Conservation (phyloP, 805 yeast species). For the Pichia heedii region DNA sequence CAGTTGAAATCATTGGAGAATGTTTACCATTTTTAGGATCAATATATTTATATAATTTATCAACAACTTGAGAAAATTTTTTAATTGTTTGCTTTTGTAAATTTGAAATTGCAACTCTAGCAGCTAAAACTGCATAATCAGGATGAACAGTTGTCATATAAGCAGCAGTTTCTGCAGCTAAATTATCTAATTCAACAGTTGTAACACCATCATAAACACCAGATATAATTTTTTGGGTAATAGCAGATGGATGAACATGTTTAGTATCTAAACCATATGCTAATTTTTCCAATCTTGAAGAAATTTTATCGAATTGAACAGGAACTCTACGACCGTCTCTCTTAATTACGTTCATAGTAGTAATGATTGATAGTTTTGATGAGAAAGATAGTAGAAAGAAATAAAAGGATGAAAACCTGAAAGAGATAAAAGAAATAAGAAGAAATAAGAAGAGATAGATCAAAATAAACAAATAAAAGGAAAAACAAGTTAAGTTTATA, state of each 20-base stretch:
- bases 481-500: too few species aligned
- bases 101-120: conserved; percentile 90
- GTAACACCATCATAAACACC: conserved; percentile 98
- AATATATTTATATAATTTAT: conserved; percentile 63
- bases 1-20: conserved; percentile 62
- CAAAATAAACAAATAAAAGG: neutral
- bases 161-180: conserved; percentile 94
- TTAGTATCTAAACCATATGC: conserved; percentile 89
- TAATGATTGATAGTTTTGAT: conserved; percentile 2
- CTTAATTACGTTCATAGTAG: conserved; percentile 71
- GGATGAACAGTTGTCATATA: conserved; percentile 97
- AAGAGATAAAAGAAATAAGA: neutral
- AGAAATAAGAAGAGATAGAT: too few species aligned
- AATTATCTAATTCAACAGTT: conserved; percentile 73
- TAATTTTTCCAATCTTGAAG: conserved; percentile 87
- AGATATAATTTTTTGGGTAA: conserved; percentile 89
- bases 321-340: conserved; percentile 95
- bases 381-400: neutral
- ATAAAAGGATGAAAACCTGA: neutral
- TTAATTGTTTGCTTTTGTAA: conserved; percentile 91
- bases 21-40: conserved; percentile 70
- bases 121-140: conserved; percentile 93
- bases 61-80: conserved; percentile 69
- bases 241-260: conserved; percentile 91
- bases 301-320: conserved; percentile 92